These are phyloP conservation scores for Sarcocystis neurona DNA, from an alignment of 169 alveolate species.

Conservation along the genomic window DNA sequence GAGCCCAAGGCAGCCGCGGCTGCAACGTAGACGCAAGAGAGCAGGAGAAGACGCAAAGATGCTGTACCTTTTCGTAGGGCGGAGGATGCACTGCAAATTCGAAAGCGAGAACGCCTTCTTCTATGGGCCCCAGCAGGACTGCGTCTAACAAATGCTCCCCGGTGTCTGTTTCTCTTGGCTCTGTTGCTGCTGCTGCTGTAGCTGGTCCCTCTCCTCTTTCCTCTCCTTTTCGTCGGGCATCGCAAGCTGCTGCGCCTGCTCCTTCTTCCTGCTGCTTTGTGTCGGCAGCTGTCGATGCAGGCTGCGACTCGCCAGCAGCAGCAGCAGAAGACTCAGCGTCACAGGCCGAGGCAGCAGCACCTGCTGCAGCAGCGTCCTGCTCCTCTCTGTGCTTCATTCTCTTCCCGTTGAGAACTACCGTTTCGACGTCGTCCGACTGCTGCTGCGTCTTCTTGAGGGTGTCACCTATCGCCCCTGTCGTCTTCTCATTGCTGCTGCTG, in stretches of 20 bases:
- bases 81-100: conserved; percentile 93
- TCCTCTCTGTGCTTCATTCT: not conserved
- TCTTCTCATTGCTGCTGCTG: too few species aligned
- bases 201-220: not conserved
- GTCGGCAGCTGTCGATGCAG: not conserved
- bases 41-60: not conserved
- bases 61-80: conserved; percentile 84
- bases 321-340: not conserved
- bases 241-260: not conserved
- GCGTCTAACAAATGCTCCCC: conserved; percentile 94
- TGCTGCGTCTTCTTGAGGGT: conserved; percentile 24
- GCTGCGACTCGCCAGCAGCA: not conserved
- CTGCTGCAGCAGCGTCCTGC: not conserved
- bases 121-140: conserved; percentile 91
- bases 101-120: conserved; percentile 92
- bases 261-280: not conserved
- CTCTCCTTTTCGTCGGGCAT: not conserved
- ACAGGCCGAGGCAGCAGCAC: not conserved
- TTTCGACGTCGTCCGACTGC: conserved; percentile 6
- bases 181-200: conserved; percentile 15
- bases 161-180: conserved; percentile 60
- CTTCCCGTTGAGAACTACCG: too few species aligned
- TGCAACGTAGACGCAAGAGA: not conserved
- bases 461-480: too few species aligned
- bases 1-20: not conserved